Conservation (phyloP, 1,284 basidiomycete species). For the Tetrapyrgos nigripes region DNA sequence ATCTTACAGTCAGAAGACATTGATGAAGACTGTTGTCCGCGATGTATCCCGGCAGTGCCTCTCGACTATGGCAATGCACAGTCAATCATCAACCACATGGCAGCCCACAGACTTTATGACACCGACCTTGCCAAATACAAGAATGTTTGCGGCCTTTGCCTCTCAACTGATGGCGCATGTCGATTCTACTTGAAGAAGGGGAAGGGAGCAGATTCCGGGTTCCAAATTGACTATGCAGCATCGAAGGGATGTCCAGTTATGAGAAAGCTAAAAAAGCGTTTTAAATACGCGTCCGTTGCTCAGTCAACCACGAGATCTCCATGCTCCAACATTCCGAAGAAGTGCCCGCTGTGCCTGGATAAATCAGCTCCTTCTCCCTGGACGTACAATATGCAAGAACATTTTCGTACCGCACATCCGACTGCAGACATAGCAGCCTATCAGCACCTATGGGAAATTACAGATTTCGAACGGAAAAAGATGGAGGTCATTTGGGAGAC, state of each 20-base stretch:
- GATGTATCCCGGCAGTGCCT: constrained; percentile 15
- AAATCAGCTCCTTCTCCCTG: constrained; percentile 28
- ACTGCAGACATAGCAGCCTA: constrained; percentile 6
- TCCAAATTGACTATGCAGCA: constrained; percentile 21
- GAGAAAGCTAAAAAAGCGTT: constrained; percentile 16
- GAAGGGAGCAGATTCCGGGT: constrained; percentile 13
- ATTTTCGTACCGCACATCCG: constrained; percentile 27
- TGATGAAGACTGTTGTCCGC: constrained; percentile 18
- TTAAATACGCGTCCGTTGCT: constrained; percentile 26
- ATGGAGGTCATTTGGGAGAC: constrained; percentile 12
- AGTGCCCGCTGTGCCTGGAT: constrained; percentile 29
- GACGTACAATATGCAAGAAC: constrained; percentile 32
- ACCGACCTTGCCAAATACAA: constrained; percentile 4
- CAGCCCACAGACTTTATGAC: constrained; percentile 32
- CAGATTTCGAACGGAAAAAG: constrained; percentile 18
- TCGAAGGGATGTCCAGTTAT: constrained; percentile 20
- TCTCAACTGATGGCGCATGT: constrained; percentile 23
- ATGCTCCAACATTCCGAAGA: constrained; percentile 37
- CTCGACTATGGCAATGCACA: constrained; percentile 20
- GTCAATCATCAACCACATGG: constrained; percentile 31
- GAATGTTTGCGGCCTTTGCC: constrained; percentile 24
- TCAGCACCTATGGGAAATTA: constrained; percentile 19
- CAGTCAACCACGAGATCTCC: constrained; percentile 26
- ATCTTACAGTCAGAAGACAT: constrained; percentile 15
- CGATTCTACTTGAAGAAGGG: constrained; percentile 31